Conservation (phyloP, 306 rosid species). For the Psophocarpus tetragonolobus region DNA sequence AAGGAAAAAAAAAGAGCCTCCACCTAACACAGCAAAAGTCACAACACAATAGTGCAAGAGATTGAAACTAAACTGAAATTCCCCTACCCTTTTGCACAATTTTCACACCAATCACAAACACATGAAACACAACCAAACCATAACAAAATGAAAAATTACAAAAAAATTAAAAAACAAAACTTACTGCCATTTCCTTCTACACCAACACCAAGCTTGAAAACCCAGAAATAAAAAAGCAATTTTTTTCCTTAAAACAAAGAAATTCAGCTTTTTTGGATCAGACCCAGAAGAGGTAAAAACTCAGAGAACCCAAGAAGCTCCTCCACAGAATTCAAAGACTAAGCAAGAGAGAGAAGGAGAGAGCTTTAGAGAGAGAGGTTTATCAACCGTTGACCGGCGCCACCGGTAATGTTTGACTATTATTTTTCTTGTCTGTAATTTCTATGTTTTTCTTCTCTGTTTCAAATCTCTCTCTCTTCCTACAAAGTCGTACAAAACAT, state of each 20-base stretch:
- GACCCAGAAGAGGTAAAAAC: slow-evolving; percentile 29
- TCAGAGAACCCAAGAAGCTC: slow-evolving; percentile 40
- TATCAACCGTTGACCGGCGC: slow-evolving; percentile 77
- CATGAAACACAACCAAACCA: slow-evolving; percentile 15
- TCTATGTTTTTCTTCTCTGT: slow-evolving; percentile 36
- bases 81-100: neutral
- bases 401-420: slow-evolving; percentile 81
- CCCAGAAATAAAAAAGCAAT: slow-evolving; percentile 30
- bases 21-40: slow-evolving; percentile 8
- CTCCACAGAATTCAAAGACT: slow-evolving; percentile 42
- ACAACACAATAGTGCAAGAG: slow-evolving; percentile 37
- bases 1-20: neutral
- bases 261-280: slow-evolving; percentile 29
- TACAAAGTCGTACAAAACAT: neutral
- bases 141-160: neutral
- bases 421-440: slow-evolving; percentile 33
- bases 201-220: slow-evolving; percentile 47
- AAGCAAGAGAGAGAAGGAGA: slow-evolving; percentile 23
- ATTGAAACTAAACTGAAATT: slow-evolving; percentile 18
- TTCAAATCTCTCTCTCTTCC: slow-evolving; percentile 33
- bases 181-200: slow-evolving; percentile 72
- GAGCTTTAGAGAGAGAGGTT: slow-evolving; percentile 46
- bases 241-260: slow-evolving; percentile 28
- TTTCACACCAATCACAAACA: slow-evolving; percentile 37
- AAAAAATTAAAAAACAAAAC: neutral